A percentile compares a stretch with the other conserved stretches of the same genome.
Conservation (phyloP, 2,329 filamentous ascomycete species). For the Arthrobotrys iridis region DNA sequence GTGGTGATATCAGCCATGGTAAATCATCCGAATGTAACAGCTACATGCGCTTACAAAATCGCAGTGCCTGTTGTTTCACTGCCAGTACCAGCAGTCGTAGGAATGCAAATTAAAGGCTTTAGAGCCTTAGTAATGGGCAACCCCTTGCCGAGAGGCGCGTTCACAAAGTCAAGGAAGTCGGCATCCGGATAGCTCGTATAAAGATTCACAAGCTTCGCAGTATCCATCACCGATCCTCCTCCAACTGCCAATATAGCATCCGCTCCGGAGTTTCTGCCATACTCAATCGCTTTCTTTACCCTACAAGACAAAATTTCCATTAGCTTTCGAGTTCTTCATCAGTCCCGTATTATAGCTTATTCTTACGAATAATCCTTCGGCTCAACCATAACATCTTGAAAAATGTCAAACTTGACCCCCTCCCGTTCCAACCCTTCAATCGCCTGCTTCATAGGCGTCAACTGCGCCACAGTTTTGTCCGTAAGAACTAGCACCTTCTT, state of each 20-base stretch:
- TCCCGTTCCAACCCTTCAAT: slow-evolving; percentile 80
- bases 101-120: slow-evolving; percentile 81
- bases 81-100: slow-evolving; percentile 85
- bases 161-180: slow-evolving; percentile 97
- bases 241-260: slow-evolving; percentile 95
- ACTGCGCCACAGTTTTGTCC: slow-evolving; percentile 79
- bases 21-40: background rate
- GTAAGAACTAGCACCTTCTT: slow-evolving; percentile 92
- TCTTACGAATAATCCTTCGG: slow-evolving; percentile 91
- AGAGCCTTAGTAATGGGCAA: slow-evolving; percentile 76
- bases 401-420: slow-evolving; percentile 83
- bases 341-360: background rate
- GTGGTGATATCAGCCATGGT: background rate
- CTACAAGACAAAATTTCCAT: slow-evolving; percentile 64
- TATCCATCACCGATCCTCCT: slow-evolving; percentile 95
- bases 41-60: slow-evolving; percentile 71
- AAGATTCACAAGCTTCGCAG: slow-evolving; percentile 97
- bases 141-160: slow-evolving; percentile 89
- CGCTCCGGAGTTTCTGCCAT: slow-evolving; percentile 67
- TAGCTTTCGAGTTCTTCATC: background rate
- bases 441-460: slow-evolving; percentile 90
- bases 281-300: slow-evolving; percentile 87
- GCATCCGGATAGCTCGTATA: slow-evolving; percentile 91
- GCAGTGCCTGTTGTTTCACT: slow-evolving; percentile 97
- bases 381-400: slow-evolving; percentile 81